Percentiles rank a stretch among this genome's conserved stretches.
Conservation (phyloP, 257 asterid species). For the Scutellaria barbata region DNA sequence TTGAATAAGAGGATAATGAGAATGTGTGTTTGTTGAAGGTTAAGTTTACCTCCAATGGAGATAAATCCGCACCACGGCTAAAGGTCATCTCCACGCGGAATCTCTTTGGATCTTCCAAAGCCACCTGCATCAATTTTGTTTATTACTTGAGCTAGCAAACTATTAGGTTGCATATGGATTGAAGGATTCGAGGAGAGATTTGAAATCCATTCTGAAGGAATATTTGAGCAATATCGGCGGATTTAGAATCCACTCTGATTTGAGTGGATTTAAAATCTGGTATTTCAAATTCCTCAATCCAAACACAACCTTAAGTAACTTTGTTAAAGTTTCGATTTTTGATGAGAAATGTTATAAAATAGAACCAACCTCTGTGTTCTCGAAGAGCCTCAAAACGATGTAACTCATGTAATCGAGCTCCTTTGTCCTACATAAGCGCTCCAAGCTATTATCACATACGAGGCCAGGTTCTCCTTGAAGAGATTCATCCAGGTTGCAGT, state of each 20-base stretch:
- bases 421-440: constrained; percentile 77
- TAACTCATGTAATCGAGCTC: constrained; percentile 99
- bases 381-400: constrained; percentile 90
- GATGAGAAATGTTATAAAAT: neutral
- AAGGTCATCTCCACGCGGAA: constrained; percentile 83
- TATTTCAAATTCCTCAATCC: neutral
- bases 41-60: constrained; percentile 76
- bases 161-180: too few species aligned
- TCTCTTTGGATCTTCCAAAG: constrained; percentile 86
- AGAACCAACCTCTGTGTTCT: constrained; percentile 79
- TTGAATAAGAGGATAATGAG: neutral
- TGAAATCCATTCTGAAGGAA: too few species aligned
- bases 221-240: too few species aligned
- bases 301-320: neutral
- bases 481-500: constrained; percentile 94
- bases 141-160: constrained; percentile 28
- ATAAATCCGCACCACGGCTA: constrained; percentile 93
- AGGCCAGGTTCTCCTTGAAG: constrained; percentile 87
- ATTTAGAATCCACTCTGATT: too few species aligned
- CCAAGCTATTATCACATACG: constrained; percentile 77
- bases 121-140: constrained; percentile 56
- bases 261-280: too few species aligned
- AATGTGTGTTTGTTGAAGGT: constrained; percentile 8
- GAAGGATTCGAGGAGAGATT: too few species aligned
- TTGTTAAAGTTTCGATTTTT: constrained; percentile 4